phyloP scores from a whole-genome alignment of 1,139 yeast genomes.

The Yamadazyma trypodendri region DNA sequence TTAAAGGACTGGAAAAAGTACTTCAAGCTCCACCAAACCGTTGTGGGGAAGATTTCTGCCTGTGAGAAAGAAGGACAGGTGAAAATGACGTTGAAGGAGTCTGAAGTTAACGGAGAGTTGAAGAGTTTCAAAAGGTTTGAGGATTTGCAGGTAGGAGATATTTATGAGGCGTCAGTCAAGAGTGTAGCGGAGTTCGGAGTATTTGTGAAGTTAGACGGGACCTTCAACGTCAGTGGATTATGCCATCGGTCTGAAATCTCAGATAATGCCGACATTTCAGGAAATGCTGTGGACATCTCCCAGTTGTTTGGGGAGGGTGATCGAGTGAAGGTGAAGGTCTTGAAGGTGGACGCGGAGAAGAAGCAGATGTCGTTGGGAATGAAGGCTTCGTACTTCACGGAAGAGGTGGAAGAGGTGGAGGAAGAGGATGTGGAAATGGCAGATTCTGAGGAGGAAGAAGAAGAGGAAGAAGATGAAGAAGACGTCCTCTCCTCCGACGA shows the following conservation, averaged over 20 bases:
- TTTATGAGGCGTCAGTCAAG: conserved; percentile 77
- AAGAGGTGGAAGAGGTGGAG: conserved; percentile 32
- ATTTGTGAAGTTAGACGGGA: conserved; percentile 76
- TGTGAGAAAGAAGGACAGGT: conserved; percentile 66
- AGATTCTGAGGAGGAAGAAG: conserved; percentile 24
- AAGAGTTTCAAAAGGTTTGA: conserved; percentile 55
- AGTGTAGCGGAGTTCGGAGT: conserved; percentile 88
- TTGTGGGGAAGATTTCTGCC: conserved; percentile 70
- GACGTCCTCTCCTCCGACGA: conserved; percentile 26
- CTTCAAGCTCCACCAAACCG: conserved; percentile 68
- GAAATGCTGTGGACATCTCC: conserved; percentile 49
- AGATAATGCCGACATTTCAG: conserved; percentile 80
- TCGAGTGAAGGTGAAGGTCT: conserved; percentile 78
- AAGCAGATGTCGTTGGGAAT: conserved; percentile 82
- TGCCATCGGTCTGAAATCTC: conserved; percentile 88
- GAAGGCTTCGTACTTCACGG: conserved; percentile 86
- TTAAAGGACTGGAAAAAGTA: conserved; percentile 85
- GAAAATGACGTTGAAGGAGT: conserved; percentile 76
- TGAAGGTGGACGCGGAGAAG: conserved; percentile 61
- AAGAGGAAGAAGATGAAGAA: conserved; percentile 25
- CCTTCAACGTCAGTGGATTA: conserved; percentile 75
- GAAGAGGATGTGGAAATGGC: conserved; percentile 33
- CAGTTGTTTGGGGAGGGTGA: conserved; percentile 84
- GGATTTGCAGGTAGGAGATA: conserved; percentile 68
- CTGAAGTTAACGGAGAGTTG: conserved; percentile 72